phyloP scores from a whole-genome alignment of 192 early-diverging fungal species.

The Backusella westeae region DNA sequence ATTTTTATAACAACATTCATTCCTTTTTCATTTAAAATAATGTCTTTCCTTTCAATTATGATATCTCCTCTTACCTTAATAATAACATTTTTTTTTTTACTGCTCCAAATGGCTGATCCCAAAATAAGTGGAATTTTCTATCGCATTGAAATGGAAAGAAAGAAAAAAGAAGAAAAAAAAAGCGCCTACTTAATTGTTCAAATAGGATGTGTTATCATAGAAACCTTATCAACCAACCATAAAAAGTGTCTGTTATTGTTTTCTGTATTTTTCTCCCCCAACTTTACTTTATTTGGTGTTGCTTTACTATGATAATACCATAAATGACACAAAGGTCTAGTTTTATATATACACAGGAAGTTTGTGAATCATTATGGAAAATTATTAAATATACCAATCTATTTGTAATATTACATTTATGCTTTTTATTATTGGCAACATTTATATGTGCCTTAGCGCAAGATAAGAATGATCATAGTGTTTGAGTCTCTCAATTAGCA shows the following conservation, averaged over 20 bases:
- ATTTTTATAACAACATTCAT: neutral
- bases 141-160: neutral
- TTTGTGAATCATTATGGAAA: too few species aligned
- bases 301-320: neutral
- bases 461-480: too few species aligned
- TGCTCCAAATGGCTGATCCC: neutral
- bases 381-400: neutral
- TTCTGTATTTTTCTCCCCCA: neutral
- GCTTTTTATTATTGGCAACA: neutral
- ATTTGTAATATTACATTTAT: neutral
- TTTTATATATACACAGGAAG: too few species aligned
- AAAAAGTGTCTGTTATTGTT: neutral
- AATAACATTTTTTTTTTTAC: neutral
- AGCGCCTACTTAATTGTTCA: neutral
- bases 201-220: neutral
- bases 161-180: neutral
- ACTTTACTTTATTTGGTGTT: neutral
- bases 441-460: too few species aligned
- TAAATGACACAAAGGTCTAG: neutral
- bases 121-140: neutral
- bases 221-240: neutral
- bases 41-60: neutral
- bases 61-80: neutral
- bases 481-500: too few species aligned
- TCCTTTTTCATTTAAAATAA: neutral